Evolutionary conservation across 1,284 basidiomycete genomes (phyloP).

Genomic region (Fomitopsis palustris): DNA sequence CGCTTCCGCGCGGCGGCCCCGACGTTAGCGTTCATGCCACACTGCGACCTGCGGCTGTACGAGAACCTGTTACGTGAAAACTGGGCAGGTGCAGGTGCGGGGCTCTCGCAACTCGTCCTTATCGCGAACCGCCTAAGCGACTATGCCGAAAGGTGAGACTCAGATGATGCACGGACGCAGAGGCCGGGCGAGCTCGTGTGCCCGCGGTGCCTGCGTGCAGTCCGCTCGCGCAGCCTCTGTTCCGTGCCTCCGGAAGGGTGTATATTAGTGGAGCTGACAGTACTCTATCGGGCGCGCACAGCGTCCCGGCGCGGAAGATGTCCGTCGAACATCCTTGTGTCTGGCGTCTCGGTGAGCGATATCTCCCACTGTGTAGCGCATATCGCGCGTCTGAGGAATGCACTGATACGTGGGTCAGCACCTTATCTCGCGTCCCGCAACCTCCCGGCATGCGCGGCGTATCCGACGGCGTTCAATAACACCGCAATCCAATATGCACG

Average conservation of each 20-base stretch:
- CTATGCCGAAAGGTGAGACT: constrained; percentile 46
- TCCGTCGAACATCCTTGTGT: constrained; percentile 33
- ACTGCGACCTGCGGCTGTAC: constrained; percentile 69
- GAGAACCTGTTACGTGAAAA: constrained; percentile 61
- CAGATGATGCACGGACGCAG: neutral
- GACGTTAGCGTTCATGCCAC: constrained; percentile 73
- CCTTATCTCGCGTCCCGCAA: constrained; percentile 41
- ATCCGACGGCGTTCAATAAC: constrained; percentile 68
- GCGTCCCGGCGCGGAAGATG: constrained; percentile 33
- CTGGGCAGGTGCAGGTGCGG: constrained; percentile 37
- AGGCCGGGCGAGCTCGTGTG: constrained; percentile 1
- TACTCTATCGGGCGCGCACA: constrained; percentile 14
- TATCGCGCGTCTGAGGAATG: constrained; percentile 1
- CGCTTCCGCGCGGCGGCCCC: constrained; percentile 31
- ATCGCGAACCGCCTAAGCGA: constrained; percentile 43
- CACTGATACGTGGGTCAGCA: constrained; percentile 28
- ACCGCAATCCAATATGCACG: constrained; percentile 53
- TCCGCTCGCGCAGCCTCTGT: neutral
- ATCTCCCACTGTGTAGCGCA: constrained; percentile 1
- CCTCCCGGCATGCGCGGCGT: constrained; percentile 44
- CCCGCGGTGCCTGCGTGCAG: constrained; percentile 6
- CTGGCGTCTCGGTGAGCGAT: constrained; percentile 32
- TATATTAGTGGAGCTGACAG: constrained; percentile 2
- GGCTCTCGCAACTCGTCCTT: constrained; percentile 36
- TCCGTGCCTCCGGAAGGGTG: constrained; percentile 6